These are phyloP conservation scores for Isoetes engelmannii DNA, from an alignment of 83 land plant species.

Conservation along the genomic window DNA sequence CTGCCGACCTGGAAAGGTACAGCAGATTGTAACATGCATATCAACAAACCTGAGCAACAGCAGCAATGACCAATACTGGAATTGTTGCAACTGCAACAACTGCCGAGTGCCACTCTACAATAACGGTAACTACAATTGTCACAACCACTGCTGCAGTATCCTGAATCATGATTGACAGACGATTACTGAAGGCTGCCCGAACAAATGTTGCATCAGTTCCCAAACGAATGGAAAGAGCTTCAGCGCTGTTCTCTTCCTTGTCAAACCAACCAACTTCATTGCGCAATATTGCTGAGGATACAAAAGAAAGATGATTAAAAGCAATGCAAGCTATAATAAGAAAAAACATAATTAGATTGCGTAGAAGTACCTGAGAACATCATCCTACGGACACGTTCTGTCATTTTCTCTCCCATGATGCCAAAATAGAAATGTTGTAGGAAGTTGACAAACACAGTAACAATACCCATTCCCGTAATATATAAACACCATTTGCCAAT, in stretches of 20 bases:
- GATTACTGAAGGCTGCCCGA: slow-evolving; percentile 96
- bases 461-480: slow-evolving; percentile 85
- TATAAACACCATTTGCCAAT: slow-evolving; percentile 87
- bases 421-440: slow-evolving; percentile 98
- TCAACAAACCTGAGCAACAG: slow-evolving; percentile 77
- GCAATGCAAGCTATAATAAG: slow-evolving; percentile 8
- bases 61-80: slow-evolving; percentile 73
- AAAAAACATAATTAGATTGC: background rate
- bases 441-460: slow-evolving; percentile 88
- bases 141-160: slow-evolving; percentile 78
- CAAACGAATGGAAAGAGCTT: slow-evolving; percentile 82
- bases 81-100: slow-evolving; percentile 82
- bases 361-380: slow-evolving; percentile 86
- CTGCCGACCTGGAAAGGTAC: too few species aligned
- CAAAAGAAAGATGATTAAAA: background rate
- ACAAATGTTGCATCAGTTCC: slow-evolving; percentile 99
- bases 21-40: background rate
- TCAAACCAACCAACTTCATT: slow-evolving; percentile 99
- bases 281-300: slow-evolving; percentile 82
- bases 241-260: slow-evolving; percentile 93
- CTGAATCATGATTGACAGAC: slow-evolving; percentile 86
- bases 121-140: slow-evolving; percentile 68
- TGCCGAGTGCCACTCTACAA: slow-evolving; percentile 80
- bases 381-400: slow-evolving; percentile 92
- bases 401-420: slow-evolving; percentile 99